Evolutionary conservation across 1,139 yeast species (phyloP).

Genomic region (Lodderomyces margitis): DNA sequence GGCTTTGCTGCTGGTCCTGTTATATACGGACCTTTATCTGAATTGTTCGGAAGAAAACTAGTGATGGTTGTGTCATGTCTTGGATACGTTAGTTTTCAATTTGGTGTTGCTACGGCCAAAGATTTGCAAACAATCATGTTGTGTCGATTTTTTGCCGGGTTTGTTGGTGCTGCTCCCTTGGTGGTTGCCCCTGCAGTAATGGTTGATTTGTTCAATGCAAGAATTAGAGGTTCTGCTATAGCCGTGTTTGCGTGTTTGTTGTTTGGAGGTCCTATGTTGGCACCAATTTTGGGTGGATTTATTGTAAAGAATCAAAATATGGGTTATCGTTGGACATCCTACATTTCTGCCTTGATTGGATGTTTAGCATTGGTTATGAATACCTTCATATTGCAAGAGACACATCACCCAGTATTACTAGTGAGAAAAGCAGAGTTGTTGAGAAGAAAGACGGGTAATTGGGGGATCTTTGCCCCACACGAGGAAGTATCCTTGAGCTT

Average conservation of each 20-base stretch:
- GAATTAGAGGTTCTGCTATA: constrained; percentile 35
- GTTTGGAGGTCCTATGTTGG: constrained; percentile 47
- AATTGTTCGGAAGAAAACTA: constrained; percentile 36
- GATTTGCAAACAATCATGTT: constrained; percentile 40
- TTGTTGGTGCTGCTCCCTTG: constrained; percentile 40
- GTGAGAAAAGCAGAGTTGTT: constrained; percentile 60
- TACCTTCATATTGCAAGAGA: constrained; percentile 41
- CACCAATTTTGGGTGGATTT: constrained; percentile 40
- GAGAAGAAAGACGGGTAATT: constrained; percentile 55
- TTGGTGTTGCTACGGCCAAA: constrained; percentile 40
- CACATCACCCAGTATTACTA: constrained; percentile 52
- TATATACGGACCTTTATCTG: constrained; percentile 42
- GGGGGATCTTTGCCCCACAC: constrained; percentile 85
- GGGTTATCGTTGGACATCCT: constrained; percentile 62
- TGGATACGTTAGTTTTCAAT: constrained; percentile 33
- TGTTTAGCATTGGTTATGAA: constrained; percentile 28
- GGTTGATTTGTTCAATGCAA: constrained; percentile 37
- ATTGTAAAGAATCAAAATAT: constrained; percentile 27
- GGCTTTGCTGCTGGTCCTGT: constrained; percentile 47
- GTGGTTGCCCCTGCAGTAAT: constrained; percentile 45
- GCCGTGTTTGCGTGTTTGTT: constrained; percentile 32
- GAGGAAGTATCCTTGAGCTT: constrained; percentile 64
- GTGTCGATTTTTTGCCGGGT: constrained; percentile 41
- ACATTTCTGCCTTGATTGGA: constrained; percentile 52
- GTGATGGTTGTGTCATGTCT: constrained; percentile 29